Conservation (phyloP, 345 rosid species). For the Salix koriyanagi region DNA sequence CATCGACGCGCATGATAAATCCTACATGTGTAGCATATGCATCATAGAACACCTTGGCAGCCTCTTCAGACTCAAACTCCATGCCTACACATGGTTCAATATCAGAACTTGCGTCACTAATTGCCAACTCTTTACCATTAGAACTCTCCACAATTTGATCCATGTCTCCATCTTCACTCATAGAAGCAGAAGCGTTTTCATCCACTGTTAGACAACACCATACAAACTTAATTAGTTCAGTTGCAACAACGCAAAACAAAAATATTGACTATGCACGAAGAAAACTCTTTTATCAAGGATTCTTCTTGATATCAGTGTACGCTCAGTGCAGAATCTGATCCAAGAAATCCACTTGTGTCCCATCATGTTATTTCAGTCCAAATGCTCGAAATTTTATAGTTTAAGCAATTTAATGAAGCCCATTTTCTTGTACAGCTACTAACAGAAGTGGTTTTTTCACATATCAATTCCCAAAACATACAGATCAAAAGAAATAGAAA, state of each 20-base stretch:
- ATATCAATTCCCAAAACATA: too few species aligned
- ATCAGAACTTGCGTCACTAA: constrained; percentile 17
- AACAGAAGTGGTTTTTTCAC: too few species aligned
- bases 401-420: too few species aligned
- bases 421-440: too few species aligned
- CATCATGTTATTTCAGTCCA: too few species aligned
- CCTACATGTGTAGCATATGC: constrained; percentile 41
- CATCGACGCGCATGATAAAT: constrained; percentile 41
- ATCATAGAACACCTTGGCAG: constrained; percentile 46
- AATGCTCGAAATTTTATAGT: too few species aligned
- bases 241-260: neutral
- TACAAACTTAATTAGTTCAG: neutral
- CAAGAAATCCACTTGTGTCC: too few species aligned
- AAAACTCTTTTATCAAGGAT: too few species aligned
- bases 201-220: neutral
- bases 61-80: constrained; percentile 48
- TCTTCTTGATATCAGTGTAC: too few species aligned
- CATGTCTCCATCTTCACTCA: constrained; percentile 18
- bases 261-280: too few species aligned
- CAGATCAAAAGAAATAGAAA: too few species aligned
- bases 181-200: neutral
- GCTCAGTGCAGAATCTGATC: too few species aligned
- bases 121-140: constrained; percentile 14
- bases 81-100: constrained; percentile 43
- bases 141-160: constrained; percentile 20